Base-by-base conservation (phyloP, 208 protist genomes). In the Trypanosoma avium region DNA sequence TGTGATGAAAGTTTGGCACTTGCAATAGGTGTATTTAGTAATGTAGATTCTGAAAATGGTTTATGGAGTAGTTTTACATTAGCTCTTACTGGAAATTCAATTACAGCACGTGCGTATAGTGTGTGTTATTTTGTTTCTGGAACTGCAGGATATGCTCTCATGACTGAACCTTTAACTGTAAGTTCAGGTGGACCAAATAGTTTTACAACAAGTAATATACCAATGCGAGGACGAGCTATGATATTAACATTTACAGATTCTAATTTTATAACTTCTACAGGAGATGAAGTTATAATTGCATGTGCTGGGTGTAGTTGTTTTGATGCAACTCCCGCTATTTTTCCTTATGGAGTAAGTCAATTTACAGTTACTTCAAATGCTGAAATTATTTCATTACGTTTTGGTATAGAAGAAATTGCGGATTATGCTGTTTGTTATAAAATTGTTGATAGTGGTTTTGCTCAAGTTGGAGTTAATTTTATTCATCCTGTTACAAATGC, bases 361-460 rank as follows among this genome's bases (percentile, higher is more conserved):
- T 27, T 45, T 19, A 56, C 61, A 9, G 49, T 27, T 13, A 56
- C 27, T 27, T 32, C 56, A 3, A 61, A 19, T 10, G 40, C 13
- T 24, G 30, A 30, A 9, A 22, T 56, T 22, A 63, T 94, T 9
- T 43, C 58, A 6, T 54, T 96, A 17, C 87, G 86, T 24, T 73
- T 96, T 2, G 91, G 83, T 36, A 87, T 96, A 61, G 40, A 62
- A 36, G 75, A 80, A 32, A 66, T 56, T 6, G 30, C 35, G 26
- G 45, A 48, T 17, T 93, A 90, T 61, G 77, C 78, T 5, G 72
- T 96, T 15, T 96, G 90, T 70, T 96, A 93, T 72, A 69, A 70
- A 52, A 76, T 92, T 48, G 46, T 40, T 21, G 86, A 81, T 69
- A 93, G 86, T 68, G 87, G 90, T 27, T 96, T 77, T 63, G 87